Base-by-base conservation (phyloP, 257 asterid genomes). In the Henckelia pumila region DNA sequence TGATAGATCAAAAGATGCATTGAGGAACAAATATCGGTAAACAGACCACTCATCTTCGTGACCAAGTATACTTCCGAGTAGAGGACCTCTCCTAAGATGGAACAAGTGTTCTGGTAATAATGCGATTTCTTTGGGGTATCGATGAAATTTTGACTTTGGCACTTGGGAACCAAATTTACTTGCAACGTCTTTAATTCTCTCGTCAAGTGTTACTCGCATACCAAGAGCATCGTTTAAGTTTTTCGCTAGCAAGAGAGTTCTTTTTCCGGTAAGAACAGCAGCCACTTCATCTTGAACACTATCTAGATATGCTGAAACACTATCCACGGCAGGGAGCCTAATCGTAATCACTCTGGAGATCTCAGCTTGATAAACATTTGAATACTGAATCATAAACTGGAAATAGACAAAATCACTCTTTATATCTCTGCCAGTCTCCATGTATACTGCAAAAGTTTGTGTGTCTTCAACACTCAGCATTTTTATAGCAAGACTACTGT, bases 1-100 rank as follows among this genome's bases (percentile, higher is more conserved):
- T 60, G 98, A 89, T 63, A 92, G 80, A 82, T 92, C 97, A 78
- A 87, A 92, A 50, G 95, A 86, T 53, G 96, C 95, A 84, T 88
- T 89, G 61, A 92, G 87, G 78, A 92, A 92, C 76, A 92, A 68
- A 76, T 86, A 81, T 75, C 91, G 84, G 74, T 89, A 69, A 56
- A 92, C 96, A 73, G 96, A 92, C 70, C 98, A 83, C 79, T 92
- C 96, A 26, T 92, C 98, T 75, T 92, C 98, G 78, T 89, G 98
- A 71, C 98, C 92, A 58, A 89, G 69, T 71, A 92, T 89, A 78
- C 84, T 89, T 71, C 98, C 98, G 60, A 92, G 78, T 63, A 92
- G 91, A 29, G 98, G 96, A 24, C 98, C 96, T 74, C 94, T 82
- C 76, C 96, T 79, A 58, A 92, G 95, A 78, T 92, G 96, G 83